These are phyloP conservation scores for Crithidia brevicula DNA, from an alignment of 208 protist genomes.

Conservation along the genomic window DNA sequence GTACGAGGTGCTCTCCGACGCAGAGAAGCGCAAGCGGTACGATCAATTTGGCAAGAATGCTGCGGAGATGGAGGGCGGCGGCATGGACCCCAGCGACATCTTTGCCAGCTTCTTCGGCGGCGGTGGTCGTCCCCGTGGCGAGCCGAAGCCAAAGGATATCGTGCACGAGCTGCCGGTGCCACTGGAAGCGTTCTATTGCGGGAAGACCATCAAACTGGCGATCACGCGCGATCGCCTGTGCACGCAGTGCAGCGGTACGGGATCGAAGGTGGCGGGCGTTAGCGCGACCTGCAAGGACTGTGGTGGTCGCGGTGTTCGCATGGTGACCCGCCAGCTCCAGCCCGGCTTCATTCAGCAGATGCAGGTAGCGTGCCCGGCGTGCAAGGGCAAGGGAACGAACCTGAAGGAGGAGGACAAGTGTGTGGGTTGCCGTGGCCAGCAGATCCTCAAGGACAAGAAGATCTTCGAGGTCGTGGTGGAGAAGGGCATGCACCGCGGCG, in stretches of 20 bases:
- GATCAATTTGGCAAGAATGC: slow-evolving; percentile 98
- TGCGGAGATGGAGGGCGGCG: slow-evolving; percentile 92
- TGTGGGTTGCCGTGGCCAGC: slow-evolving; percentile 93
- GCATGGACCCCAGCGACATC: slow-evolving; percentile 89
- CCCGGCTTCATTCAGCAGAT: slow-evolving; percentile 98
- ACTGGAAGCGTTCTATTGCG: slow-evolving; percentile 98
- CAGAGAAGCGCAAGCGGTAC: slow-evolving; percentile 97
- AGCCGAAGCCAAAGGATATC: slow-evolving; percentile 96
- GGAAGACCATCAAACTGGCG: slow-evolving; percentile 96
- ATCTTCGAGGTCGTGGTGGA: slow-evolving; percentile 98
- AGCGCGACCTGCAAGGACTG: slow-evolving; percentile 93
- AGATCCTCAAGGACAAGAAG: slow-evolving; percentile 96
- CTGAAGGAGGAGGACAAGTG: slow-evolving; percentile 96
- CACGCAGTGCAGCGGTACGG: slow-evolving; percentile 83
- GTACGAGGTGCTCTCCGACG: slow-evolving; percentile 97
- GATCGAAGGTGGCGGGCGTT: slow-evolving; percentile 72
- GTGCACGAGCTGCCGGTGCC: slow-evolving; percentile 93
- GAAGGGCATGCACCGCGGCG: slow-evolving; percentile 96
- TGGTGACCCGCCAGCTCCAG: slow-evolving; percentile 94
- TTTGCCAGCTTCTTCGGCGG: slow-evolving; percentile 93
- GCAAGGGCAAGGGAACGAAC: slow-evolving; percentile 93
- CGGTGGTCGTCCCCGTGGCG: slow-evolving; percentile 78
- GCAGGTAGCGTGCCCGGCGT: slow-evolving; percentile 93
- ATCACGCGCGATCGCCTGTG: slow-evolving; percentile 94
- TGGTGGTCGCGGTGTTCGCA: slow-evolving; percentile 92